These are phyloP conservation scores for Arthrobotrys iridis DNA, from an alignment of 2,329 filamentous ascomycete species.

Conservation along the genomic window DNA sequence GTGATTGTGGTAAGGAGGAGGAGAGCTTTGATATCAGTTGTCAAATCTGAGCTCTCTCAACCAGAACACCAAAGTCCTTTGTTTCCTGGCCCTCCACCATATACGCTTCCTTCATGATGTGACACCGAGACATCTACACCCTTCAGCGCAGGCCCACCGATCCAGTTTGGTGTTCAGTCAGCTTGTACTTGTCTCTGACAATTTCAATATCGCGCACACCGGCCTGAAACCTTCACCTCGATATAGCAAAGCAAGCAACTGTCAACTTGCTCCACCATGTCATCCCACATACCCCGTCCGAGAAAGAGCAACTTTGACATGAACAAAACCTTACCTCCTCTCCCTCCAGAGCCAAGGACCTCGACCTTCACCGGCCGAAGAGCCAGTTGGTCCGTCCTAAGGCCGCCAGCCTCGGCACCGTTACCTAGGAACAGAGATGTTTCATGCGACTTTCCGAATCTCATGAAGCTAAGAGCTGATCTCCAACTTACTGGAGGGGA, in stretches of 20 bases:
- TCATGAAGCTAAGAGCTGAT: background rate
- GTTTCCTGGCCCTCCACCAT: background rate
- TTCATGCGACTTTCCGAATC: conserved; percentile 24
- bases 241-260: background rate
- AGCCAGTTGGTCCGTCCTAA: conserved; percentile 24
- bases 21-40: background rate
- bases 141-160: background rate
- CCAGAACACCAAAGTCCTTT: no score
- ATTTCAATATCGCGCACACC: background rate
- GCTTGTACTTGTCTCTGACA: background rate
- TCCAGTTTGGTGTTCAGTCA: background rate
- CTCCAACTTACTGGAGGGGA: background rate
- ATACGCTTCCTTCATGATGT: background rate
- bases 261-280: background rate
- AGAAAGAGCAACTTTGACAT: background rate
- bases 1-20: background rate
- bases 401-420: conserved; percentile 21
- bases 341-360: conserved; percentile 24
- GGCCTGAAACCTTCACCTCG: no score
- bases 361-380: conserved; percentile 19
- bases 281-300: conserved; percentile 24
- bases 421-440: conserved; percentile 5
- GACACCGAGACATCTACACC: background rate
- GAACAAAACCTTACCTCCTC: conserved; percentile 39
- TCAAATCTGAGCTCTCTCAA: background rate